These are phyloP conservation scores for Bretziella fagacearum DNA, from an alignment of 2,329 filamentous ascomycete species.

Conservation along the genomic window DNA sequence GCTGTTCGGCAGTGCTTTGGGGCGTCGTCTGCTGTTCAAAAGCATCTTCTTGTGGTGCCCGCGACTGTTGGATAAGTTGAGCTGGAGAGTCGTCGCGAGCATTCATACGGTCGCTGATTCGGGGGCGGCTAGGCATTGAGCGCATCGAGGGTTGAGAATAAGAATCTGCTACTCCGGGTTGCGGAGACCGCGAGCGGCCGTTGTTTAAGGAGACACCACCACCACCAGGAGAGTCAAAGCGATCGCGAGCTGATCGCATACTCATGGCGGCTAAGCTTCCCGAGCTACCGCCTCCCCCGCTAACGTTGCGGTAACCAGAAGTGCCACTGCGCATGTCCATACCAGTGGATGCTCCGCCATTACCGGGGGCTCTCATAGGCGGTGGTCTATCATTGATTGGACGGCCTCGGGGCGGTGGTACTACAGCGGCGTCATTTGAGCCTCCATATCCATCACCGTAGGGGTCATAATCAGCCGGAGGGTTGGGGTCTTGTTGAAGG, in stretches of 20 bases:
- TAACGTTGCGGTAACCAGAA: conserved; percentile 11
- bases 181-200: conserved; percentile 10
- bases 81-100: conserved; percentile 7
- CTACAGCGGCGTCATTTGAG: conserved; percentile 18
- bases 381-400: conserved; percentile 9
- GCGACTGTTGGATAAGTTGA: conserved; percentile 8
- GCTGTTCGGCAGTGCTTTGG: conserved; percentile 35
- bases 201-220: conserved; percentile 7
- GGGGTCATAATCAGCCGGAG: conserved; percentile 32
- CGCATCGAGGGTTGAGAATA: conserved; percentile 12
- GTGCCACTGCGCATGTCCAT: conserved; percentile 10
- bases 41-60: conserved; percentile 11
- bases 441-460: conserved; percentile 30
- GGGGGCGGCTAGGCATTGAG: conserved; percentile 23
- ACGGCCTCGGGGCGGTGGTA: conserved; percentile 12
- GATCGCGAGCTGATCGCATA: conserved; percentile 12
- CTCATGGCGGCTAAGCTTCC: conserved; percentile 10
- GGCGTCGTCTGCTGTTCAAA: conserved; percentile 16
- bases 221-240: conserved; percentile 10
- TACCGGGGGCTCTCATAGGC: conserved; percentile 1
- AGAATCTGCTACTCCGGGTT: neutral
- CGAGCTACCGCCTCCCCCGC: conserved; percentile 8
- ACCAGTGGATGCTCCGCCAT: neutral
- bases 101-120: conserved; percentile 14
- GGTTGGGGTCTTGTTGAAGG: conserved; percentile 2